These are phyloP conservation scores for Talaromyces nanjingensis DNA, from an alignment of 495 filamentous ascomycete genomes.

Conservation along the genomic window DNA sequence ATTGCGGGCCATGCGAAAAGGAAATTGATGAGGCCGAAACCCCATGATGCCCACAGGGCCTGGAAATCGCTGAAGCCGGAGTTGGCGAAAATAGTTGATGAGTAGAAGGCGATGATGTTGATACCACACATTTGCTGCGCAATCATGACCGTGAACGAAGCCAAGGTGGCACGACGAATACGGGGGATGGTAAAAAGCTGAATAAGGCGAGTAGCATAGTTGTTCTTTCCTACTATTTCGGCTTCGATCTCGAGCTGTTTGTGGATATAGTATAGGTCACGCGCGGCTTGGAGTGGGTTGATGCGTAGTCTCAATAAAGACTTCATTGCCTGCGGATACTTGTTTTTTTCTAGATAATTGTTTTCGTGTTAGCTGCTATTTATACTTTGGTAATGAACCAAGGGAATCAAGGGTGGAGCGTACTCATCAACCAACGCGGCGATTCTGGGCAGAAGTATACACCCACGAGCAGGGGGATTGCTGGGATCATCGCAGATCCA, in stretches of 20 bases:
- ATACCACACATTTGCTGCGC: constrained; percentile 52
- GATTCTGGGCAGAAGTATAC: constrained; percentile 64
- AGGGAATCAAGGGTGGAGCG: constrained; percentile 12
- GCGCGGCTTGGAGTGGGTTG: constrained; percentile 52
- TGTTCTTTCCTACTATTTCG: constrained; percentile 35
- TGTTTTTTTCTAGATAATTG: constrained; percentile 12
- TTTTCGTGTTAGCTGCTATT: not conserved
- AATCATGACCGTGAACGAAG: constrained; percentile 61
- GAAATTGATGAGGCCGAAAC: constrained; percentile 52
- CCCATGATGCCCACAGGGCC: constrained; percentile 48
- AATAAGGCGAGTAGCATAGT: constrained; percentile 49
- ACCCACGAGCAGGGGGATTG: constrained; percentile 55
- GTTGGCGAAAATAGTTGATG: constrained; percentile 54
- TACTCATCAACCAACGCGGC: constrained; percentile 63
- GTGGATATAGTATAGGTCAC: constrained; percentile 64
- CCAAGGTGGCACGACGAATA: constrained; percentile 58
- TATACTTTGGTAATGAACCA: not conserved
- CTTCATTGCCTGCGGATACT: constrained; percentile 46
- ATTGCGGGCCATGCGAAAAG: constrained; percentile 47
- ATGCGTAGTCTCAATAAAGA: constrained; percentile 56
- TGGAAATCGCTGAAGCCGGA: constrained; percentile 36
- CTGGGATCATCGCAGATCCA: constrained; percentile 62
- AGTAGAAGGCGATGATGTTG: constrained; percentile 69
- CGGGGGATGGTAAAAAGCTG: constrained; percentile 66
- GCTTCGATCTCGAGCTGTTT: constrained; percentile 50